These are phyloP conservation scores for Metschnikowia picachoensis DNA, from an alignment of 805 yeast species.

Conservation along the genomic window DNA sequence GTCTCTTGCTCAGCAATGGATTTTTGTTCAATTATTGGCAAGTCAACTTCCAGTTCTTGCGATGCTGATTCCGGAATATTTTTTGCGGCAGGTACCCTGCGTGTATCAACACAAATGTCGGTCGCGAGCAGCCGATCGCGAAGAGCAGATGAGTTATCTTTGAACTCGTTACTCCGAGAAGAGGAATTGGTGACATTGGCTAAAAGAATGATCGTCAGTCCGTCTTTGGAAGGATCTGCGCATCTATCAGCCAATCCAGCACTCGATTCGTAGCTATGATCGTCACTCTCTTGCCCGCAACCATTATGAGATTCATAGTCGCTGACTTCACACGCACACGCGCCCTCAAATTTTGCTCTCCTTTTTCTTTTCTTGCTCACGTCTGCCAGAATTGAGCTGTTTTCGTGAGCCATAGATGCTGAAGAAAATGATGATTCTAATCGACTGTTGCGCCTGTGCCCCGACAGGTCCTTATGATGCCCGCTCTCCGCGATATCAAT, in stretches of 20 bases:
- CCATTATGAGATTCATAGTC: slow-evolving; percentile 3
- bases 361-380: no score
- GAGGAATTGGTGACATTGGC: no score
- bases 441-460: neutral
- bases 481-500: neutral
- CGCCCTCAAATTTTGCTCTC: neutral
- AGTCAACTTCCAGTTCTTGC: neutral
- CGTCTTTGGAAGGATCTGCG: neutral
- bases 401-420: no score
- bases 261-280: neutral
- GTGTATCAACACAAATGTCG: no score
- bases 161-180: no score
- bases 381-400: no score
- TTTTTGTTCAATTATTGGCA: neutral
- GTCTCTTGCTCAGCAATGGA: neutral
- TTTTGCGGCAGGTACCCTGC: no score
- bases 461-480: no score
- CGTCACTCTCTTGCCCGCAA: slow-evolving; percentile 4
- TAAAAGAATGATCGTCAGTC: no score
- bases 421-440: no score
- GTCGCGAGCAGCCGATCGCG: no score
- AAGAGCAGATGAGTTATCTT: no score
- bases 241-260: neutral
- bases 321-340: slow-evolving; percentile 2
- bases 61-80: neutral